A percentile compares a stretch with the other conserved stretches of the same genome.
Conservation (phyloP, 2,329 filamentous ascomycete species). For the Rasamsonia emersonii region DNA sequence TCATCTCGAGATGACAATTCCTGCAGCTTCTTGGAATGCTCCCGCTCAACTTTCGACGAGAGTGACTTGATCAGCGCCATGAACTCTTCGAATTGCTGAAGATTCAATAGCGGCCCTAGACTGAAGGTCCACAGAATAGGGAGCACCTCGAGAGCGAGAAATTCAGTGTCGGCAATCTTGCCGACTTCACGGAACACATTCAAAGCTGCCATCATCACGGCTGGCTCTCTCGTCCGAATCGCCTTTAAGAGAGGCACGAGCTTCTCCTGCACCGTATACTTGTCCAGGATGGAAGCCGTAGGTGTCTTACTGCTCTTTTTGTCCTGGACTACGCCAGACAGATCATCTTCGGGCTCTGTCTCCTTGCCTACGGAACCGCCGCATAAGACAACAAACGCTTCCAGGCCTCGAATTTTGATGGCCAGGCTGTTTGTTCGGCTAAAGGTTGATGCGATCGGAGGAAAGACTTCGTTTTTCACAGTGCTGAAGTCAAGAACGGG, state of each 20-base stretch:
- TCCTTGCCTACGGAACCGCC: conserved; percentile 56
- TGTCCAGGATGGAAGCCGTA: conserved; percentile 76
- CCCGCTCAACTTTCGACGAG: conserved; percentile 72
- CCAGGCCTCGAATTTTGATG: conserved; percentile 87
- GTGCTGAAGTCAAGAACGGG: conserved; percentile 91
- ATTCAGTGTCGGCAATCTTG: conserved; percentile 73
- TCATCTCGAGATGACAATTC: conserved; percentile 62
- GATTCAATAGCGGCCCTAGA: conserved; percentile 76
- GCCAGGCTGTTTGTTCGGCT: conserved; percentile 85
- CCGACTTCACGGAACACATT: conserved; percentile 79
- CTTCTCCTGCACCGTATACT: conserved; percentile 97
- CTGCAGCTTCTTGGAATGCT: conserved; percentile 80
- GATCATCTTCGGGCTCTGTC: conserved; percentile 53
- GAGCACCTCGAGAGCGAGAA: conserved; percentile 82
- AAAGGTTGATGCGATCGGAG: conserved; percentile 81
- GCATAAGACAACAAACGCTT: conserved; percentile 83
- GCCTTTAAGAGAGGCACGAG: conserved; percentile 80
- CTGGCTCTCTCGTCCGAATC: conserved; percentile 96
- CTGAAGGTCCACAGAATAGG: conserved; percentile 89
- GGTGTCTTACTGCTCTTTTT: conserved; percentile 51
- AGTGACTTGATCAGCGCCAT: conserved; percentile 81
- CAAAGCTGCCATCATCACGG: conserved; percentile 90
- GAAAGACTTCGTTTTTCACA: conserved; percentile 94
- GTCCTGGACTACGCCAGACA: conserved; percentile 56
- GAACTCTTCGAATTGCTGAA: conserved; percentile 80